These are phyloP conservation scores for Baeospora myosura DNA, from an alignment of 1,284 basidiomycete genomes.

Conservation along the genomic window DNA sequence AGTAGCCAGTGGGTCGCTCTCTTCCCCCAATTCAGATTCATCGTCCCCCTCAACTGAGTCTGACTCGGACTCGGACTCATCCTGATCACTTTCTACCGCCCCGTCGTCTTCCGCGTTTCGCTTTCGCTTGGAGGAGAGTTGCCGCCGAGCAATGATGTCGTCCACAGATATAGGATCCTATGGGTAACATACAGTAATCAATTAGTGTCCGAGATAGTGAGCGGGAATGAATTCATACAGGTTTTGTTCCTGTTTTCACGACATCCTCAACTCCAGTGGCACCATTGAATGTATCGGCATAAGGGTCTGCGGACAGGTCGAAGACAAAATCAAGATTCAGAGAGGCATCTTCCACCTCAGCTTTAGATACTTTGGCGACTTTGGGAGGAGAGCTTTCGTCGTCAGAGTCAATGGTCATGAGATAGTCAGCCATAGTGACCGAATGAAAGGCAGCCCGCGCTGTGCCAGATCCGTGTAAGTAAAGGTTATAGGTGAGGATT, in stretches of 20 bases:
- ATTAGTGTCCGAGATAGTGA: conserved; percentile 12
- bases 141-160: conserved; percentile 79
- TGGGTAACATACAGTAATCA: conserved; percentile 50
- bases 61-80: conserved; percentile 14
- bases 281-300: conserved; percentile 46
- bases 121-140: conserved; percentile 54
- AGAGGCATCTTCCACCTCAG: conserved; percentile 47
- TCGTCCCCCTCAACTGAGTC: conserved; percentile 24
- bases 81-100: conserved; percentile 32
- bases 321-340: conserved; percentile 81
- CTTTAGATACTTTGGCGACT: conserved; percentile 15
- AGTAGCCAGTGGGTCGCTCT: conserved; percentile 38
- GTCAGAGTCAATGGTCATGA: conserved; percentile 80
- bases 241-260: conserved; percentile 56
- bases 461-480: too few relatives aligned
- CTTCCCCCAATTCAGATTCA: conserved; percentile 19
- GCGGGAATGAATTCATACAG: conserved; percentile 38
- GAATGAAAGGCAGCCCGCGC: too few relatives aligned
- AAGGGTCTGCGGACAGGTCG: conserved; percentile 69
- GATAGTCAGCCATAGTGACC: conserved; percentile 58
- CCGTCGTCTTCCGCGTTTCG: conserved; percentile 32
- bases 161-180: conserved; percentile 82
- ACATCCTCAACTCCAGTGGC: conserved; percentile 38
- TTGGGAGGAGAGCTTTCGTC: conserved; percentile 38
- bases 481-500: too few relatives aligned